phyloP scores from a whole-genome alignment of 345 rosid genomes.

The Arabis alpina region DNA sequence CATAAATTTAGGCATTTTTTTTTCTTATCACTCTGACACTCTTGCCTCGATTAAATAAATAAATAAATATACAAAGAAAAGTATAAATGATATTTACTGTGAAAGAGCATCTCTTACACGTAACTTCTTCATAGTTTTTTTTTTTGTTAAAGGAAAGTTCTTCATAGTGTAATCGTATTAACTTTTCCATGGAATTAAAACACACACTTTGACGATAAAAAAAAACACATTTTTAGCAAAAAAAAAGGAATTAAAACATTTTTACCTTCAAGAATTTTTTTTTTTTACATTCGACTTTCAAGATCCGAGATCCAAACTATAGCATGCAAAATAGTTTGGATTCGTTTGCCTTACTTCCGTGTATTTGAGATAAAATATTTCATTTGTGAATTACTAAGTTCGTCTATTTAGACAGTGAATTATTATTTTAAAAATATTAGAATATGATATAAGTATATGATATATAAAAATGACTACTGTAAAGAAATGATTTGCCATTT shows the following conservation, averaged over 20 bases:
- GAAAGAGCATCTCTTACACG: neutral
- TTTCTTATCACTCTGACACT: conserved; percentile 16
- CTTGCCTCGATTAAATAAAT: neutral
- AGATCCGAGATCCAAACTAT: neutral
- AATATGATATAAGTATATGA: neutral
- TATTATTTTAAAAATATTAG: neutral
- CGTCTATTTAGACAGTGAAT: neutral
- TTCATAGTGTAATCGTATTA: no score
- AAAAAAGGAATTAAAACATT: neutral
- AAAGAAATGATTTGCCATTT: no score
- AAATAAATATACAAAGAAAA: neutral
- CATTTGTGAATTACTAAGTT: neutral
- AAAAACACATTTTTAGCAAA: no score
- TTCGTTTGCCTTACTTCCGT: neutral
- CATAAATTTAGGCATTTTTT: neutral
- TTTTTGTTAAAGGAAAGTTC: no score
- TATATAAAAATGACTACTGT: no score
- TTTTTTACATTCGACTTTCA: neutral
- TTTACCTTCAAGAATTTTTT: neutral
- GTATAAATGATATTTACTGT: neutral
- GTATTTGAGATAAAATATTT: neutral
- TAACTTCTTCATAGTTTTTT: no score
- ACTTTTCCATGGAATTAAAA: no score
- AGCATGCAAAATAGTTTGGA: neutral
- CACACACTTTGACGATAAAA: no score